A percentile compares a stretch with the other conserved stretches of the same genome.
phyloP scores from a whole-genome alignment of 2,329 filamentous ascomycete species.

The Monascus ruber region DNA sequence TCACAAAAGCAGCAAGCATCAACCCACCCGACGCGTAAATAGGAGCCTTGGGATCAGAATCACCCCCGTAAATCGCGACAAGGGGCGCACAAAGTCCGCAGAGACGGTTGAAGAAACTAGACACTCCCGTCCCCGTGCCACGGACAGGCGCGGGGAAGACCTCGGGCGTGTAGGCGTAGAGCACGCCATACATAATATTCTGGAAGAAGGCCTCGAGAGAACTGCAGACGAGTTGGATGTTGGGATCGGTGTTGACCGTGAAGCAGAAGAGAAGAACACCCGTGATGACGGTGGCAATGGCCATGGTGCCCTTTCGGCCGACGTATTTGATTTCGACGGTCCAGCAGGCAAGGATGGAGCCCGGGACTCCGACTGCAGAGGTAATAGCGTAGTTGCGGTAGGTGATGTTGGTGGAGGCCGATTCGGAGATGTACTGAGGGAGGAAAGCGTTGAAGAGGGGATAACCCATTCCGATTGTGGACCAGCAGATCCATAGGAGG shows the following conservation, averaged over 20 bases:
- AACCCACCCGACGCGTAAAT: slow-evolving; percentile 35
- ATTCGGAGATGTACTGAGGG: slow-evolving; percentile 67
- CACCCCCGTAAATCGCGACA: slow-evolving; percentile 32
- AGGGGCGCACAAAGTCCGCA: slow-evolving; percentile 34
- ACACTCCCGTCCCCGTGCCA: slow-evolving; percentile 43
- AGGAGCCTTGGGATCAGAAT: slow-evolving; percentile 29
- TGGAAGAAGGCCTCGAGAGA: slow-evolving; percentile 47
- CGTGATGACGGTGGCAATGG: slow-evolving; percentile 39
- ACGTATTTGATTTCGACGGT: slow-evolving; percentile 59
- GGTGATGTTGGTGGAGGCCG: slow-evolving; percentile 32
- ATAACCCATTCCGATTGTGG: slow-evolving; percentile 73
- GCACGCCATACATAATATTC: slow-evolving; percentile 46
- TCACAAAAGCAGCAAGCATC: slow-evolving; percentile 34
- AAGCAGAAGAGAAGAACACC: slow-evolving; percentile 46
- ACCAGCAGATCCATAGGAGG: slow-evolving; percentile 67
- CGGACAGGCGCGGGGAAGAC: slow-evolving; percentile 46
- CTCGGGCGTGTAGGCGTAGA: slow-evolving; percentile 50
- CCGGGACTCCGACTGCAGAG: slow-evolving; percentile 63
- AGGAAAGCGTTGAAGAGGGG: slow-evolving; percentile 83
- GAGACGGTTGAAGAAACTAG: slow-evolving; percentile 35
- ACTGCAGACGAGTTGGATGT: slow-evolving; percentile 41
- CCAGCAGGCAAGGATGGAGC: slow-evolving; percentile 61
- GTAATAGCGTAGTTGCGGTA: slow-evolving; percentile 81
- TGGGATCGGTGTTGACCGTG: slow-evolving; percentile 37
- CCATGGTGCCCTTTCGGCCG: slow-evolving; percentile 47